Conservation (phyloP, 345 rosid genomes). For the Noccaea caerulescens region DNA sequence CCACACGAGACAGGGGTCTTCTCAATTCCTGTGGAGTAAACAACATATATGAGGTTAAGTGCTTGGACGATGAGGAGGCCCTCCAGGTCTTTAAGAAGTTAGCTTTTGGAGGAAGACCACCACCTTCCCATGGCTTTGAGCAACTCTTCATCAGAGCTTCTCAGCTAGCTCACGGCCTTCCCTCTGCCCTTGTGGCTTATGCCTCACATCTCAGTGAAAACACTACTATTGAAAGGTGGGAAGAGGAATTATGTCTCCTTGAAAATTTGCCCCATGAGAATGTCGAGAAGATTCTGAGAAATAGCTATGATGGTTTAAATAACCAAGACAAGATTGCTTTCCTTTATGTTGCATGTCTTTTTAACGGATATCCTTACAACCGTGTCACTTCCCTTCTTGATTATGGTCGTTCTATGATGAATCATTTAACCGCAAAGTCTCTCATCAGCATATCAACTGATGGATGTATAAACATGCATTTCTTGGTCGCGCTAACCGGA, state of each 20-base stretch:
- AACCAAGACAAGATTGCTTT: background rate
- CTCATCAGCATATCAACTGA: background rate
- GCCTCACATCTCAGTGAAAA: constrained; percentile 19
- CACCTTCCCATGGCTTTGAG: background rate
- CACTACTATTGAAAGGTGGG: constrained; percentile 16
- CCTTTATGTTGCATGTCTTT: constrained; percentile 33
- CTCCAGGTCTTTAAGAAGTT: background rate
- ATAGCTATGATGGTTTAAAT: constrained; percentile 1
- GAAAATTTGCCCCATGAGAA: background rate
- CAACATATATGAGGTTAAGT: background rate
- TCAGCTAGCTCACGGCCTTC: constrained; percentile 37
- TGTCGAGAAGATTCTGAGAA: background rate
- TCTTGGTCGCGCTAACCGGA: constrained; percentile 22
- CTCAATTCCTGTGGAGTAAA: background rate
- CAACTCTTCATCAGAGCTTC: constrained; percentile 9
- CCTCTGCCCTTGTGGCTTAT: constrained; percentile 39
- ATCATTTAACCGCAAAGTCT: constrained; percentile 2
- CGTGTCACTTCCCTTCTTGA: background rate
- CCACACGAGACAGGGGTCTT: constrained; percentile 22
- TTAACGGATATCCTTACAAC: constrained; percentile 5
- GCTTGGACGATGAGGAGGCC: constrained; percentile 22
- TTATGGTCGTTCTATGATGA: background rate
- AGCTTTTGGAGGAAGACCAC: background rate
- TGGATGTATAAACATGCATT: constrained; percentile 19
- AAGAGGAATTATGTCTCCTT: background rate